A percentile compares a stretch with the other conserved stretches of the same genome.
phyloP scores from a whole-genome alignment of 495 filamentous ascomycete species.

The Penicillium pulvis region DNA sequence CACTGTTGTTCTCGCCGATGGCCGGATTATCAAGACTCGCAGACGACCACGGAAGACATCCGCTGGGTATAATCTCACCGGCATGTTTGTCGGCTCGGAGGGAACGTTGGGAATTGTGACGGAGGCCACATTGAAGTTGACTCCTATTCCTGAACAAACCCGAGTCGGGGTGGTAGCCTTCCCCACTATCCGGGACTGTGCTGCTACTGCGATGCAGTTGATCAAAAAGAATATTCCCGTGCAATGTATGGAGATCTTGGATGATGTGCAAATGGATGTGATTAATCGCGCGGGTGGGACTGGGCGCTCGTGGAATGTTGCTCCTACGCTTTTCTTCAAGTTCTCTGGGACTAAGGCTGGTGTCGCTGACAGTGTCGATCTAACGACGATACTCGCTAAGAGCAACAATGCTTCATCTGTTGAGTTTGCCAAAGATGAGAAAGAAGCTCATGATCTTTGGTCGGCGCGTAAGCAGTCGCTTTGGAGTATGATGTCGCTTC shows the following conservation, averaged over 20 bases:
- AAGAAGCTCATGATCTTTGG: slow-evolving; percentile 72
- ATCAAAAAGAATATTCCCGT: slow-evolving; percentile 81
- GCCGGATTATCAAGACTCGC: slow-evolving; percentile 83
- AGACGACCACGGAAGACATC: slow-evolving; percentile 66
- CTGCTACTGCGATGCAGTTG: slow-evolving; percentile 76
- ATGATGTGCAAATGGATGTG: slow-evolving; percentile 92
- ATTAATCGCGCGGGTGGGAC: slow-evolving; percentile 83
- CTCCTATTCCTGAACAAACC: slow-evolving; percentile 72
- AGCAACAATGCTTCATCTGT: slow-evolving; percentile 63
- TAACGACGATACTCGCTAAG: slow-evolving; percentile 65
- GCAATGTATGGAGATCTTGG: slow-evolving; percentile 87
- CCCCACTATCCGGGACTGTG: slow-evolving; percentile 73
- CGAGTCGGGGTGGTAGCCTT: slow-evolving; percentile 88
- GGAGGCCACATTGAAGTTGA: slow-evolving; percentile 81
- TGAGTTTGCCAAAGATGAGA: slow-evolving; percentile 66
- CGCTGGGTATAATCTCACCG: slow-evolving; percentile 86
- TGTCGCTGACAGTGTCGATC: slow-evolving; percentile 73
- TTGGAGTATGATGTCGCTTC: slow-evolving; percentile 55
- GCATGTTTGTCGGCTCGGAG: slow-evolving; percentile 87
- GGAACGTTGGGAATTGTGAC: slow-evolving; percentile 90
- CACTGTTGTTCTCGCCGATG: slow-evolving; percentile 91
- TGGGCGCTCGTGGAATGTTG: slow-evolving; percentile 61
- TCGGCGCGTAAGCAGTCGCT: slow-evolving; percentile 80
- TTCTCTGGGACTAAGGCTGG: slow-evolving; percentile 33
- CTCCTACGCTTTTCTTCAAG: slow-evolving; percentile 92